phyloP scores from a whole-genome alignment of 2,329 filamentous ascomycete species.

The Cyclaneusma minus region DNA sequence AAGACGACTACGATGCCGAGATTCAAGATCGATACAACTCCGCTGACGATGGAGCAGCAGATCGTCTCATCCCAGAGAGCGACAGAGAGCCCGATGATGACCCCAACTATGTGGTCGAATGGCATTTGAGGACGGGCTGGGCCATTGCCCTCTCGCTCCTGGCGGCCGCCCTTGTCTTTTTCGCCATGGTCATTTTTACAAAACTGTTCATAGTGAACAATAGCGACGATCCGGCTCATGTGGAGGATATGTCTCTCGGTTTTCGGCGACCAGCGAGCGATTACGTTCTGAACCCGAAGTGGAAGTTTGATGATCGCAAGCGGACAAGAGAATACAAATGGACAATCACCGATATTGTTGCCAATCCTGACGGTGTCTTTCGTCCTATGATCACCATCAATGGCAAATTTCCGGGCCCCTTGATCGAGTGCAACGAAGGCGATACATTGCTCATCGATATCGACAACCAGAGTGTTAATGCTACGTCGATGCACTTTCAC shows the following conservation, averaged over 20 bases:
- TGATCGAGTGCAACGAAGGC: conserved; percentile 58
- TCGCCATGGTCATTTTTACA: conserved; percentile 10
- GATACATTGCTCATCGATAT: conserved; percentile 57
- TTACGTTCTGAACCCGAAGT: conserved; percentile 39
- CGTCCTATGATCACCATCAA: conserved; percentile 56
- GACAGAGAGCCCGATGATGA: conserved; percentile 7
- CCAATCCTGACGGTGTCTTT: conserved; percentile 44
- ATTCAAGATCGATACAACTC: conserved; percentile 13
- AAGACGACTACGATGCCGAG: conserved; percentile 11
- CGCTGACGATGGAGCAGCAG: conserved; percentile 8
- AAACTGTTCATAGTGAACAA: conserved; percentile 10
- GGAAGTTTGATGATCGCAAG: conserved; percentile 35
- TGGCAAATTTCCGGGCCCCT: conserved; percentile 56
- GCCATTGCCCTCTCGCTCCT: conserved; percentile 11
- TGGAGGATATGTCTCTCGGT: background rate
- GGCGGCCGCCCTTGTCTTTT: conserved; percentile 8
- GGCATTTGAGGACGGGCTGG: conserved; percentile 16
- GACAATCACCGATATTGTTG: conserved; percentile 38
- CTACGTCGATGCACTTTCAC: conserved; percentile 60
- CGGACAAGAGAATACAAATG: conserved; percentile 42
- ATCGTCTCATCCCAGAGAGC: conserved; percentile 10
- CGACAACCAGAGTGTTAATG: conserved; percentile 50
- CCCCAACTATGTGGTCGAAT: conserved; percentile 12
- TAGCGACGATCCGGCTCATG: background rate
- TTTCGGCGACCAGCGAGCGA: conserved; percentile 24